Base-by-base conservation (phyloP, 805 yeast species). In the Candida adriatica region DNA sequence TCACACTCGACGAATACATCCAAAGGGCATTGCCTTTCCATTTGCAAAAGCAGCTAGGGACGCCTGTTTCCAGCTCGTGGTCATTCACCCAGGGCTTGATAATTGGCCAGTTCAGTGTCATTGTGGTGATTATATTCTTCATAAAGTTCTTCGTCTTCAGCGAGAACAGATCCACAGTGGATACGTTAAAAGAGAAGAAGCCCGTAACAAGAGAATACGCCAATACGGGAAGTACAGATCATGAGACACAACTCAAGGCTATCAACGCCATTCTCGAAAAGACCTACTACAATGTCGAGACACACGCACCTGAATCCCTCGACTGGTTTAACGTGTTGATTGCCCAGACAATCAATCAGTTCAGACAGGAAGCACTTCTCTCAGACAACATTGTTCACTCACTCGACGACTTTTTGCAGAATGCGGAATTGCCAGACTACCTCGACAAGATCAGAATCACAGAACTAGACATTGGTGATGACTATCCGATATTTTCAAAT, bases 261-360 rank as follows among this genome's bases (percentile, higher is more conserved):
- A 56, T 65, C 26, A 57, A 61, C 16, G 54, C 73, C 1, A 84
- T 92, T 14, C 61, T 92, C 24, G 96, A 90, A 42, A 88, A 87
- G 47, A 87, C 96, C 0, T 86, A 86, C 51, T 92, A 92, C 56
- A 83, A 92, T 49, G 96, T 92, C 2, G 76, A 78, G 27, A 77
- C 75, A 16, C 98, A 92, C 54, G 67, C 77, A 13, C 73, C 96
- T 0, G 98, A 92, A 60, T 81, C 96, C 0, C 61, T 92, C 38
- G 98, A 92, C 55, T 92, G 98, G 98, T 86, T 92, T 56, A 92
- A 90, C 43, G 96, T 92, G 2, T 64, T 92, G 22, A 70, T 92
- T 13, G 98, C 96, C 0, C 96, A 92, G 54, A 78, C 87, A 6
- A 76, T 92, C 16, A 74, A 84, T 19, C 95, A 88, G 42, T 69